Conservation (phyloP, 352 stramenopile genomes). For the Phytophthora melonis region DNA sequence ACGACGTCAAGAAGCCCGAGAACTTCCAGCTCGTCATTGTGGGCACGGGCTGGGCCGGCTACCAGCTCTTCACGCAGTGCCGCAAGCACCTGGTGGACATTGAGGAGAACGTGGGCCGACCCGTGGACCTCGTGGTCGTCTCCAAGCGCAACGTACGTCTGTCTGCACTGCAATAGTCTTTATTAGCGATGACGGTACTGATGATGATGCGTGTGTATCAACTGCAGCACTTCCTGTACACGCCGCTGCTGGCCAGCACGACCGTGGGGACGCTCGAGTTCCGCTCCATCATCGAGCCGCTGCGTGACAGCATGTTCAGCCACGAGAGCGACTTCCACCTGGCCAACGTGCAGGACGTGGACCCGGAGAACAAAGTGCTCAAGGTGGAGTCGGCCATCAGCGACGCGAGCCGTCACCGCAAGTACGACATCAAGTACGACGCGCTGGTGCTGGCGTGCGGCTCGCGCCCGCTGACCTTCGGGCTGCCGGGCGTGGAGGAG, state of each 20-base stretch:
- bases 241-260: slow-evolving; percentile 95
- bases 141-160: slow-evolving; percentile 81
- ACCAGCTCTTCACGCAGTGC: slow-evolving; percentile 80
- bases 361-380: slow-evolving; percentile 81
- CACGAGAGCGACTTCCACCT: slow-evolving; percentile 82
- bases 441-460: slow-evolving; percentile 94
- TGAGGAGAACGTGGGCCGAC: slow-evolving; percentile 56
- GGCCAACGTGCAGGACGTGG: slow-evolving; percentile 76
- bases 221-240: slow-evolving; percentile 97
- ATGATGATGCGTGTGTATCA: too few relatives aligned
- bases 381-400: slow-evolving; percentile 73
- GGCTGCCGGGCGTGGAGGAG: slow-evolving; percentile 89
- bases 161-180: not conserved
- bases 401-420: slow-evolving; percentile 35
- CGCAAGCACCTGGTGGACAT: slow-evolving; percentile 83
- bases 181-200: not conserved
- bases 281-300: slow-evolving; percentile 96
- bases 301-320: slow-evolving; percentile 87
- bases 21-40: slow-evolving; percentile 82
- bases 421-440: slow-evolving; percentile 94
- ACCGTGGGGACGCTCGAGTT: slow-evolving; percentile 97
- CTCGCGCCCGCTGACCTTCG: slow-evolving; percentile 96
- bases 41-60: slow-evolving; percentile 82
- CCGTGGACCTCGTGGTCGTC: slow-evolving; percentile 80
- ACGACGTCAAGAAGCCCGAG: slow-evolving; percentile 61